A percentile compares a stretch with the other conserved stretches of the same genome.
Evolutionary conservation across 2,329 filamentous ascomycete species (phyloP).

Genomic region (Fusarium buxicola): DNA sequence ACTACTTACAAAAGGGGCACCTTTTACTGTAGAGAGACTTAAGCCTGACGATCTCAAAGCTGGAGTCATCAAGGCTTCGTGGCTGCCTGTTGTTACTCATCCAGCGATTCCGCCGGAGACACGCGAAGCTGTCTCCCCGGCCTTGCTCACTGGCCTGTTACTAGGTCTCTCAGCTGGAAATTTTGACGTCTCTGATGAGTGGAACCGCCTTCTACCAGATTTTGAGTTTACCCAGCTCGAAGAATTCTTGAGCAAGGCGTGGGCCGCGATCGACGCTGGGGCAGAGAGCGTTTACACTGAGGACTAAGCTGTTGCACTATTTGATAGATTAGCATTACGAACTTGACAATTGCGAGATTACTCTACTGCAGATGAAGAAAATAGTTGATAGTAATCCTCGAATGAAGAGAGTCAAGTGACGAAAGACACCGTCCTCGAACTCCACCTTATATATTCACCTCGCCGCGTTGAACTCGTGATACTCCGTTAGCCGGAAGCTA

Average conservation of each 20-base stretch:
- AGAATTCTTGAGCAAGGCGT: slow-evolving; percentile 54
- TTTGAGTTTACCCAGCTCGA: slow-evolving; percentile 55
- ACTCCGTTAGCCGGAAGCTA: too few relatives aligned
- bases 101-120: slow-evolving; percentile 33
- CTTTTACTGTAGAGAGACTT: slow-evolving; percentile 36
- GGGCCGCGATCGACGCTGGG: slow-evolving; percentile 28
- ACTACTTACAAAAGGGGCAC: slow-evolving; percentile 20
- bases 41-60: slow-evolving; percentile 36
- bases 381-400: too few relatives aligned
- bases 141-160: slow-evolving; percentile 13
- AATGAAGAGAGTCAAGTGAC: too few relatives aligned
- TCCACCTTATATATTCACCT: too few relatives aligned
- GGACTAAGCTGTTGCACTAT: neutral
- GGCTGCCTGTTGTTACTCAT: slow-evolving; percentile 31
- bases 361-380: too few relatives aligned
- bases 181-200: slow-evolving; percentile 55
- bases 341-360: too few relatives aligned
- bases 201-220: slow-evolving; percentile 58
- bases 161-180: slow-evolving; percentile 21
- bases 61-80: slow-evolving; percentile 42
- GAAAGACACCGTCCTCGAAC: too few relatives aligned
- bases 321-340: too few relatives aligned
- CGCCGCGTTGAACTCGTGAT: too few relatives aligned
- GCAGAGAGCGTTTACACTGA: slow-evolving; percentile 12
- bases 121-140: slow-evolving; percentile 14